phyloP scores from a whole-genome alignment of 2,329 filamentous ascomycete genomes.

The Aspergillus floridensis region DNA sequence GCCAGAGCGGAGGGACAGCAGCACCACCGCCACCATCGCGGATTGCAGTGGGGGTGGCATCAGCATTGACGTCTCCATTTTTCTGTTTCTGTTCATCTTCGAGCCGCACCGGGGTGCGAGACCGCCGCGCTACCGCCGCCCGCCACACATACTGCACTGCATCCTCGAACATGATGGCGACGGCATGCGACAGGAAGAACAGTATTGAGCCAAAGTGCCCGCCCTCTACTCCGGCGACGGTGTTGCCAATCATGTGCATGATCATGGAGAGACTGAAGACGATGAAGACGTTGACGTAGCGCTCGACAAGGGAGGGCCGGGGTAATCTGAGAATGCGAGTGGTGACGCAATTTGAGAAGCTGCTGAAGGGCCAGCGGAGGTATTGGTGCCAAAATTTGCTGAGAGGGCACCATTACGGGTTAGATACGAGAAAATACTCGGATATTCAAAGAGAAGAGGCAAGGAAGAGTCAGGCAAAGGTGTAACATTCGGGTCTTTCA shows the following conservation, averaged over 20 bases:
- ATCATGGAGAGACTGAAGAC: conserved; percentile 30
- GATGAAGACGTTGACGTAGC: conserved; percentile 28
- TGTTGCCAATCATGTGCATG: conserved; percentile 22
- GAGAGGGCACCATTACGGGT: not conserved
- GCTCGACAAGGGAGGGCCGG: conserved; percentile 20
- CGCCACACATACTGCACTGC: conserved; percentile 21
- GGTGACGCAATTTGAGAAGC: conserved; percentile 20
- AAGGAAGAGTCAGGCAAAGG: not conserved
- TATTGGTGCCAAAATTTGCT: conserved; percentile 34
- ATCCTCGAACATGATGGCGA: conserved; percentile 33
- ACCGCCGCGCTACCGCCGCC: too few species aligned
- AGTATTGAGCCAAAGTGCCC: conserved; percentile 17
- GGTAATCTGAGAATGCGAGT: conserved; percentile 20
- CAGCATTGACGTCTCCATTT: not conserved
- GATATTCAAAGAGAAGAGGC: not conserved
- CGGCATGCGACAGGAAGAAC: conserved; percentile 24
- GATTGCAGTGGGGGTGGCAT: not conserved
- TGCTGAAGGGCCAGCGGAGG: conserved; percentile 24
- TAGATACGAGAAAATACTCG: not conserved
- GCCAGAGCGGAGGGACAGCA: not conserved
- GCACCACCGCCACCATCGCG: too few species aligned
- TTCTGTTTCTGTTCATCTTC: too few species aligned
- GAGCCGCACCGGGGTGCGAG: too few species aligned
- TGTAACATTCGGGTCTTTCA: too few species aligned
- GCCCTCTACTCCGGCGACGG: conserved; percentile 14